These are phyloP conservation scores for Moricandia arvensis DNA, from an alignment of 345 rosid species.

Conservation along the genomic window DNA sequence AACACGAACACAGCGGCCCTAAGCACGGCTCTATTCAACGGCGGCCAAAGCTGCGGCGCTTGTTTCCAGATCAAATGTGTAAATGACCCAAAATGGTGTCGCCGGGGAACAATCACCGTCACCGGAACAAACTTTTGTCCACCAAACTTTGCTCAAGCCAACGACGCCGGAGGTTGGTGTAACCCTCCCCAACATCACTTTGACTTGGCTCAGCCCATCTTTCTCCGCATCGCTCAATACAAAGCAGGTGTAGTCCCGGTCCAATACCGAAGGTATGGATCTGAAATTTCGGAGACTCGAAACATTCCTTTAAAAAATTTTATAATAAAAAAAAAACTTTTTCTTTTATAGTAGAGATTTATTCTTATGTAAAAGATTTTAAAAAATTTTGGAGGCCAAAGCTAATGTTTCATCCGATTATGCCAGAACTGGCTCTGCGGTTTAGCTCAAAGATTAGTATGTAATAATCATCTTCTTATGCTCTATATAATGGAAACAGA, in stretches of 20 bases:
- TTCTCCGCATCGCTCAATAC: constrained; percentile 73
- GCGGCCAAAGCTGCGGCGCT: constrained; percentile 69
- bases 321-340: no score
- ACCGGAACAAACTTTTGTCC: constrained; percentile 88
- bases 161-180: constrained; percentile 80
- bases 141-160: constrained; percentile 70
- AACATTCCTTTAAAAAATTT: no score
- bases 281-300: no score
- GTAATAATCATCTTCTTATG: not conserved
- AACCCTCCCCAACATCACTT: constrained; percentile 80
- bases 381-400: no score
- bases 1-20: constrained; percentile 75
- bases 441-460: no score
- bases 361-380: no score
- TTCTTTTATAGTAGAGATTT: no score
- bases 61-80: constrained; percentile 67
- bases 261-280: constrained; percentile 68
- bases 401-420: no score
- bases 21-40: constrained; percentile 78
- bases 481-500: constrained; percentile 35
- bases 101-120: constrained; percentile 54
- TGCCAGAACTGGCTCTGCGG: no score
- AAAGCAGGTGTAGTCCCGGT: constrained; percentile 77
- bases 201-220: constrained; percentile 78
- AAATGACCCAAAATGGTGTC: constrained; percentile 64